phyloP scores from a whole-genome alignment of 2,329 filamentous ascomycete genomes.

The Davidsoniella eucalypti region DNA sequence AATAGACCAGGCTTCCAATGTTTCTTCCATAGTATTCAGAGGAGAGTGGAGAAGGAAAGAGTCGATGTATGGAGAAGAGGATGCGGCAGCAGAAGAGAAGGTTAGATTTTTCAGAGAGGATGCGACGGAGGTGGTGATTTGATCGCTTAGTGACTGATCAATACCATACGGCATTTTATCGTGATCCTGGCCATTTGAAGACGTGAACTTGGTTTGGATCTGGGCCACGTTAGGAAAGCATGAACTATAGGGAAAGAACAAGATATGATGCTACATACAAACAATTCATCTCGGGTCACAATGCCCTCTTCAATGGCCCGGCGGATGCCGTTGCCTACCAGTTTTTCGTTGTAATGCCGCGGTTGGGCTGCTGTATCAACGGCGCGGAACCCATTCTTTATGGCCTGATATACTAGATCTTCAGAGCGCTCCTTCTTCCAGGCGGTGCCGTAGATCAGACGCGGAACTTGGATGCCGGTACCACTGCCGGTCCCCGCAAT shows the following conservation, averaged over 20 bases:
- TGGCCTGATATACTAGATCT: constrained; percentile 49
- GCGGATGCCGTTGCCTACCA: constrained; percentile 51
- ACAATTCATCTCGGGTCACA: constrained; percentile 34
- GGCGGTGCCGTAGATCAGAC: constrained; percentile 63
- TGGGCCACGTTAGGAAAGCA: constrained; percentile 18
- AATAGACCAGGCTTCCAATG: constrained; percentile 47
- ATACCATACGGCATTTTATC: constrained; percentile 46
- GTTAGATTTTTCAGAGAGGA: constrained; percentile 50
- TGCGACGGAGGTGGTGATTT: constrained; percentile 50
- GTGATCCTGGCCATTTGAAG: constrained; percentile 43
- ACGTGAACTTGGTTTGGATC: constrained; percentile 75
- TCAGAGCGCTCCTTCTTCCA: constrained; percentile 62
- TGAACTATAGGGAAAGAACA: constrained; percentile 4
- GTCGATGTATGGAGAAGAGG: constrained; percentile 40
- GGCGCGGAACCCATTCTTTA: constrained; percentile 52
- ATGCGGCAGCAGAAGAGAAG: constrained; percentile 16
- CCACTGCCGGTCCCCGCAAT: constrained; percentile 18
- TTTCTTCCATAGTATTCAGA: constrained; percentile 26
- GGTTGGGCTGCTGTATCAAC: constrained; percentile 69
- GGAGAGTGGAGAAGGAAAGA: constrained; percentile 58
- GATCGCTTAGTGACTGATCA: constrained; percentile 38
- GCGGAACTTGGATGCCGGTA: constrained; percentile 27
- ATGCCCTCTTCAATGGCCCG: constrained; percentile 35
- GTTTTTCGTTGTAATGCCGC: constrained; percentile 57
- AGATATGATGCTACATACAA: constrained; percentile 26